Evolutionary conservation across 768 basidiomycete species (phyloP), one percentile per base, ranked within the genome.

Genomic region (Termitomyces sp.): DNA sequence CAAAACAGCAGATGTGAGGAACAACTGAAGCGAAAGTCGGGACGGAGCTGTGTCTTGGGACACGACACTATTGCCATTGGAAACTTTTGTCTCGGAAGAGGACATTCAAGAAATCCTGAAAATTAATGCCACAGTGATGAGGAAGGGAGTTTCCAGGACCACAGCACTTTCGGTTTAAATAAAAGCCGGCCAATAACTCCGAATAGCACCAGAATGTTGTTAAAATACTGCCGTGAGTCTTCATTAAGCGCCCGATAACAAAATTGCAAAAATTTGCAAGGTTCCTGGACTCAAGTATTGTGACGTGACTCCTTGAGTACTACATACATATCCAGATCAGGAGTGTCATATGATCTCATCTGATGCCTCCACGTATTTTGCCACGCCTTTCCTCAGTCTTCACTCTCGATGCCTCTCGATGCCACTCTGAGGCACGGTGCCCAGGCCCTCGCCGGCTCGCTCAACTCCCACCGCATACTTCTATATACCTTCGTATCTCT

Each of bases 401-500:
- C 54, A 9, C 57, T 54, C 14, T 57, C 58, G 60, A 82, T 87
- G 81, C 82, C 83, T 53, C 66, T 79, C 64, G 72, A 77, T 60
- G 77, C 77, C 60, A 62, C 78, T 52, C 62, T 86, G 24, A 81
- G 80, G 32, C 78, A 81, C 58, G 69, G 83, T 56, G 70, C 82
- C 30, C 81, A 81, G 55, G 77, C 77, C 3, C 53, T 86, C 33
- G 73, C 79, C 26, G 68, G 75, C 14, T 77, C 80, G 32, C 65
- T 89, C 42, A 81, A 79, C 63, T 75, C 83, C 14, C 85, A 88
- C 69, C 77, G 88, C 54, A 71, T 94, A 53, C 69, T 87, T 28
- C 68, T 91, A 46, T 97, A 98, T 67, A 75, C 79, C 33, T 56
- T 84, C 13, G 65, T 87, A 57, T 94, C 93, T 30, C 74, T 84